Base-by-base conservation (phyloP, 177 flowering plant species). In the Vitis hybrid region DNA sequence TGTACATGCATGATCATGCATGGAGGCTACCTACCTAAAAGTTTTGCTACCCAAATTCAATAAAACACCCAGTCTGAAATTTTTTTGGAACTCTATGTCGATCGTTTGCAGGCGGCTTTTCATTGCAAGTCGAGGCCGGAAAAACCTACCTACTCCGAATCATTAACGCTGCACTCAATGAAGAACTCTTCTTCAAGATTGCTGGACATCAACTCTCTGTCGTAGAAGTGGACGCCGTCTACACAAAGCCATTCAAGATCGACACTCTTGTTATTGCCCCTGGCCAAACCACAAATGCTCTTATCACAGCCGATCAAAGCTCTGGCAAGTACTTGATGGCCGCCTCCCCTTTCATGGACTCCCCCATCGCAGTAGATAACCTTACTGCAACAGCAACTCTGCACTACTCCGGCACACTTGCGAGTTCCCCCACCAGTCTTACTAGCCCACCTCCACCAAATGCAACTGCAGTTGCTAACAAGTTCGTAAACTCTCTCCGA, bases 91-190 rank as follows among this genome's bases (percentile, higher is more conserved):
- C 18, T 18, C 32, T 30, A 30, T 30, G 4, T 63, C 9, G 10
- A n/a, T 56, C 41, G 14, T 35, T 20, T 15, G 69, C 81, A 86
- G 96, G 74, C 0, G 87, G 85, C 3, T 87, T 76, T 78, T 84
- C 74, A 14, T 74, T 88, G 60, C 75, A 81, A 2, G 94, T 91
- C 2, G 76, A 87, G 18, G 73, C 73, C 13, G 89, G 94, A 17
- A 87, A 88, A 77, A 85, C 85, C 20, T 91, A 90, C 79, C 10
- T 91, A 78, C 86, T 90, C 1, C 82, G 94, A 14, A 66, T 90
- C 17, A 80, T 92, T 88, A 92, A 92, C 54, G 94, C 97, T 82
- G 97, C 94, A 67, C 91, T 90, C 76, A 90, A 92, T 79, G 94
- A 90, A 73, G 93, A 91, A 71, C 91, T 91, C 35, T 91, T 90